A percentile compares a stretch with the other conserved stretches of the same genome.
These are phyloP conservation scores for Acacia acuminata DNA, from an alignment of 306 rosid genomes.

Conservation along the genomic window DNA sequence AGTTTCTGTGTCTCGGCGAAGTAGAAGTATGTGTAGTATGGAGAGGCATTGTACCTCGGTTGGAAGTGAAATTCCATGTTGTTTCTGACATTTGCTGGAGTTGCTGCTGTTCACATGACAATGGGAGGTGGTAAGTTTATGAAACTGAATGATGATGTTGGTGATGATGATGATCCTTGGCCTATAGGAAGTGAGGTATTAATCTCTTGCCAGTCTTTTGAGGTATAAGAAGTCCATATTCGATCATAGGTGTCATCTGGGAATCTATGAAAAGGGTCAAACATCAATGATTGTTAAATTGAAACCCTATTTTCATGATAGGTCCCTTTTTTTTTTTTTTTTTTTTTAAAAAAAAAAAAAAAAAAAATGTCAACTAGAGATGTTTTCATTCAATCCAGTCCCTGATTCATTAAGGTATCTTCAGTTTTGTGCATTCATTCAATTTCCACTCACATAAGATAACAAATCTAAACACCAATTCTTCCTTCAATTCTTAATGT, in stretches of 20 bases:
- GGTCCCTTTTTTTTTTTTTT: too few relatives aligned
- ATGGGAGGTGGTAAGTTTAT: slow-evolving; percentile 32
- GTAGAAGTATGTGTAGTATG: slow-evolving; percentile 28
- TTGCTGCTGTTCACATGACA: slow-evolving; percentile 38
- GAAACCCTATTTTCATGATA: background rate
- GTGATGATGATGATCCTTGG: slow-evolving; percentile 18
- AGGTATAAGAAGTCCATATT: slow-evolving; percentile 41
- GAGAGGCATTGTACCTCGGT: slow-evolving; percentile 28
- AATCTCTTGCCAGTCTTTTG: slow-evolving; percentile 34
- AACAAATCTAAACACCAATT: too few relatives aligned
- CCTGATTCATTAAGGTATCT: background rate
- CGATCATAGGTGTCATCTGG: slow-evolving; percentile 46
- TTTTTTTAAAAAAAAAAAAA: too few relatives aligned
- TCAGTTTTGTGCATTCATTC: background rate
- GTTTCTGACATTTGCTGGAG: slow-evolving; percentile 27
- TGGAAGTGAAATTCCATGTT: slow-evolving; percentile 24
- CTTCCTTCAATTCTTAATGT: too few relatives aligned
- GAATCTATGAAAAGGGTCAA: slow-evolving; percentile 25
- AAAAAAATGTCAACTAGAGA: background rate
- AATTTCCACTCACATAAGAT: background rate
- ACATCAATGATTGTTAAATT: slow-evolving; percentile 1
- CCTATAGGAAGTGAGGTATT: slow-evolving; percentile 28
- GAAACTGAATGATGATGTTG: background rate
- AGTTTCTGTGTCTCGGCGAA: slow-evolving; percentile 40
- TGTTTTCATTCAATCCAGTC: background rate